Evolutionary conservation across 2,329 filamentous ascomycete genomes (phyloP).

Genomic region (Sclerotinia minor): DNA sequence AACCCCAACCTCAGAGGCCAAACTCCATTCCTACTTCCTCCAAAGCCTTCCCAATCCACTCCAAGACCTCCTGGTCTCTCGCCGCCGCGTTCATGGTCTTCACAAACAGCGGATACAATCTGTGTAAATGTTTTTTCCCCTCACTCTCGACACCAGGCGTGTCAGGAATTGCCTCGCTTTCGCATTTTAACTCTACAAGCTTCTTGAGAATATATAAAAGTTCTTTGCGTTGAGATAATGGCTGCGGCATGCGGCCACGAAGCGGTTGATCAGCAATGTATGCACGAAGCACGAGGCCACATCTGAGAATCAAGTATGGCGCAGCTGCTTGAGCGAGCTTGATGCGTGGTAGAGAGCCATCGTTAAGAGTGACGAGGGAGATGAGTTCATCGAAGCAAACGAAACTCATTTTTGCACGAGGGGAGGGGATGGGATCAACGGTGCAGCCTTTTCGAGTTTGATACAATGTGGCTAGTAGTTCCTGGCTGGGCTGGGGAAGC

Average conservation of each 20-base stretch:
- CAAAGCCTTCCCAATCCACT: conserved; percentile 59
- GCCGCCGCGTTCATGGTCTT: conserved; percentile 61
- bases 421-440: conserved; percentile 62
- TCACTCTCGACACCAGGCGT: conserved; percentile 54
- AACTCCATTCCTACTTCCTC: conserved; percentile 62
- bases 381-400: conserved; percentile 80
- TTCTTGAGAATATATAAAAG: conserved; percentile 68
- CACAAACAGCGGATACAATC: conserved; percentile 76
- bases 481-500: conserved; percentile 51
- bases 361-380: conserved; percentile 59
- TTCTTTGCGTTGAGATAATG: conserved; percentile 76
- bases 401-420: conserved; percentile 73
- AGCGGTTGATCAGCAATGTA: conserved; percentile 92
- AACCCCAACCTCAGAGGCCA: conserved; percentile 35
- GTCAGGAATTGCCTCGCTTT: conserved; percentile 67
- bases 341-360: conserved; percentile 41
- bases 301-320: conserved; percentile 79
- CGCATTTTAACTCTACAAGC: conserved; percentile 67
- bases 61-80: conserved; percentile 61
- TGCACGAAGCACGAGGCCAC: conserved; percentile 74
- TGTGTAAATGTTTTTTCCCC: conserved; percentile 71
- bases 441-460: conserved; percentile 70
- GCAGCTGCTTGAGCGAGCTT: conserved; percentile 71
- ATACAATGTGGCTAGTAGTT: conserved; percentile 63
- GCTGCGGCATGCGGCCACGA: conserved; percentile 84